phyloP scores from a whole-genome alignment of 768 basidiomycete species.

The Erythrobasidium yunnanense region DNA sequence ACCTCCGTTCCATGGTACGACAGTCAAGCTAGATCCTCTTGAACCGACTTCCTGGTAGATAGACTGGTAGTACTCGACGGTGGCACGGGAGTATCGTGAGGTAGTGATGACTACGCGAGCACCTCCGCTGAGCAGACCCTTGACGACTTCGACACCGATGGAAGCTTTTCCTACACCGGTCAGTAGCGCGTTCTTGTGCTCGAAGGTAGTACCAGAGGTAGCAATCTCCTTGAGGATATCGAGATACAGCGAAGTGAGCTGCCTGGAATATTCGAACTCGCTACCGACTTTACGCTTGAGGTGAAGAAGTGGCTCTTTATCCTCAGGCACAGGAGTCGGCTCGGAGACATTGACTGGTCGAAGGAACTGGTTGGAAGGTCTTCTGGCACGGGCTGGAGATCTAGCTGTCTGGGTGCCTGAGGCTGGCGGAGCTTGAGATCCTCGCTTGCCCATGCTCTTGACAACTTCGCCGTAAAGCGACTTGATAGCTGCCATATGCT shows the following conservation, averaged over 20 bases:
- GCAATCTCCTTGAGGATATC: slow-evolving; percentile 97
- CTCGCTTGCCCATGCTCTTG: slow-evolving; percentile 65
- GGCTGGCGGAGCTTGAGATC: slow-evolving; percentile 43
- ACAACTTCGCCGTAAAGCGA: slow-evolving; percentile 92
- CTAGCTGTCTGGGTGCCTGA: slow-evolving; percentile 39
- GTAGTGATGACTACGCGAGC: slow-evolving; percentile 96
- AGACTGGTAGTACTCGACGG: slow-evolving; percentile 94
- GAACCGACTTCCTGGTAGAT: slow-evolving; percentile 94
- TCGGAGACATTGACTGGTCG: slow-evolving; percentile 66
- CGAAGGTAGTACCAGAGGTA: slow-evolving; percentile 94
- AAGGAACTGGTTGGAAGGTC: slow-evolving; percentile 93
- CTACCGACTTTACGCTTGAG: slow-evolving; percentile 91
- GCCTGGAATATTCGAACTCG: slow-evolving; percentile 94
- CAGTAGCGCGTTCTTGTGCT: slow-evolving; percentile 95
- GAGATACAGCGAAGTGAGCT: slow-evolving; percentile 76
- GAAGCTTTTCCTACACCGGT: slow-evolving; percentile 97
- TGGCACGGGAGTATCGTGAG: slow-evolving; percentile 87
- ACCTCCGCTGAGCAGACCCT: slow-evolving; percentile 89
- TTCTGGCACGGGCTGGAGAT: slow-evolving; percentile 54
- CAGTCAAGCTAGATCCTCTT: slow-evolving; percentile 88
- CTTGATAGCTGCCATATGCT: slow-evolving; percentile 91
- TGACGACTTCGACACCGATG: slow-evolving; percentile 93
- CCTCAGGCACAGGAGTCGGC: slow-evolving; percentile 59
- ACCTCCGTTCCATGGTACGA: slow-evolving; percentile 98
- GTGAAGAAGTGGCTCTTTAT: slow-evolving; percentile 88